Percentiles rank a stretch among this genome's conserved stretches.
phyloP scores from a whole-genome alignment of 371 early-diverging fungal genomes.

The Phascolomyces articulosus region DNA sequence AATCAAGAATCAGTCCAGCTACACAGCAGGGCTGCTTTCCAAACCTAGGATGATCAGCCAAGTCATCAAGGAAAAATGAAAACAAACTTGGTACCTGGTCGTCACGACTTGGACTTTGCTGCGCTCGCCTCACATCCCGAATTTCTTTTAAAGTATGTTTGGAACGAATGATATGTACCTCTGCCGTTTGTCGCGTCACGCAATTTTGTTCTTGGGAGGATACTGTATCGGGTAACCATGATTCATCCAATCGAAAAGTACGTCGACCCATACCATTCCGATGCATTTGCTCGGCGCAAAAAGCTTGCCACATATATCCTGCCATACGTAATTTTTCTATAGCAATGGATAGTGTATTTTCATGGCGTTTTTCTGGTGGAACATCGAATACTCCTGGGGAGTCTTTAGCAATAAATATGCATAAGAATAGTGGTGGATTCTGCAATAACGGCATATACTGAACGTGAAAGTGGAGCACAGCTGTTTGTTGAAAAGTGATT shows the following conservation, averaged over 20 bases:
- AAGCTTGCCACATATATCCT: slow-evolving; percentile 78
- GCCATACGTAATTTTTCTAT: slow-evolving; percentile 60
- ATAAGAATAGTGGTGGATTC: slow-evolving; percentile 61
- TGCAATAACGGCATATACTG: slow-evolving; percentile 60
- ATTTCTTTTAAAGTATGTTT: slow-evolving; percentile 54
- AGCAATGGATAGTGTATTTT: slow-evolving; percentile 54
- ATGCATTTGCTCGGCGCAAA: slow-evolving; percentile 70
- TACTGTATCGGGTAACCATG: slow-evolving; percentile 53
- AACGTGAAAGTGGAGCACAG: slow-evolving; percentile 28
- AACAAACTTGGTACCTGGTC: slow-evolving; percentile 44
- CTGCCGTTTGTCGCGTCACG: slow-evolving; percentile 51
- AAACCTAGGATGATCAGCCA: slow-evolving; percentile 45
- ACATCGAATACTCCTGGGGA: slow-evolving; percentile 63
- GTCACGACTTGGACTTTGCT: slow-evolving; percentile 53
- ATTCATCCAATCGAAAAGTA: slow-evolving; percentile 71
- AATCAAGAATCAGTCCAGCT: slow-evolving; percentile 60
- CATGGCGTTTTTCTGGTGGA: slow-evolving; percentile 50
- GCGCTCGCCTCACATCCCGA: slow-evolving; percentile 58
- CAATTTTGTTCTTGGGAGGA: slow-evolving; percentile 20
- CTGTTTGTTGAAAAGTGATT: slow-evolving; percentile 35
- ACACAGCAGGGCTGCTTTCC: slow-evolving; percentile 36
- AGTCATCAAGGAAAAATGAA: slow-evolving; percentile 46
- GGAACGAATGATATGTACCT: slow-evolving; percentile 60
- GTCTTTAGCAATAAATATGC: slow-evolving; percentile 62
- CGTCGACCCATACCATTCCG: slow-evolving; percentile 59